Evolutionary conservation across 2,329 filamentous ascomycete species (phyloP), one percentile per base, ranked within the genome.

Genomic region (Scedosporium boydii): DNA sequence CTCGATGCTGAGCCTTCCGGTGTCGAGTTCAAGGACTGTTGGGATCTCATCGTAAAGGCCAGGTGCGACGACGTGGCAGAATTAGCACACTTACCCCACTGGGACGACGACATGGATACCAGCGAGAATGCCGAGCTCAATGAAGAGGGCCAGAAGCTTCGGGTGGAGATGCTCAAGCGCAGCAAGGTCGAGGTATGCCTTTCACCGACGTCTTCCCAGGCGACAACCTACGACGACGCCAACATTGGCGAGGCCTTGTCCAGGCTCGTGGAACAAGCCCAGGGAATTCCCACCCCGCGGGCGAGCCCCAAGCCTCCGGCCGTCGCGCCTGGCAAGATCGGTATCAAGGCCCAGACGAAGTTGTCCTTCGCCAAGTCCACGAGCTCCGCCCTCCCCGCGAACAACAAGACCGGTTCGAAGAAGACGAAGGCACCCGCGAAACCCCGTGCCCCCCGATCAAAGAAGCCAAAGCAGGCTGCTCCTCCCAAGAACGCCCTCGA

Each of bases 31-130:
- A 93, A 93, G 71, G 89, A 96, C 66, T 92, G 91, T 70, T 99
- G 93, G 89, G 95, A 99, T 74, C 77, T 97, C 64, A 86, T 98
- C 18, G 89, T 99, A 42, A 87, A 86, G 66, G 93, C 91, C 21
- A 89, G 89, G 68, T 95, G 91, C 71, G 95, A 99, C 72, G 87
- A 92, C 66, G 88, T 99, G 46, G 95, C 95, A 21, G 82, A 82
- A 58, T 78, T 91, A 46, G 89, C 87, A 16, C 84, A 84, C 23
- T 73, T 88, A 27, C 84, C 85, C 4, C 82, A 73, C 16, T 87
- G 83, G 80, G 80, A 87, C 66, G 77, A 80, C 65, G 77, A 80
- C 65, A 80, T 82, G 63, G 82, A 82, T 21, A 74, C 79, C 46
- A 79, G 80, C 55, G 78, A 78, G 60, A 77, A 78, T 61, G 74